These are phyloP conservation scores for Rosa rugosa DNA, from an alignment of 306 rosid genomes.

Conservation along the genomic window DNA sequence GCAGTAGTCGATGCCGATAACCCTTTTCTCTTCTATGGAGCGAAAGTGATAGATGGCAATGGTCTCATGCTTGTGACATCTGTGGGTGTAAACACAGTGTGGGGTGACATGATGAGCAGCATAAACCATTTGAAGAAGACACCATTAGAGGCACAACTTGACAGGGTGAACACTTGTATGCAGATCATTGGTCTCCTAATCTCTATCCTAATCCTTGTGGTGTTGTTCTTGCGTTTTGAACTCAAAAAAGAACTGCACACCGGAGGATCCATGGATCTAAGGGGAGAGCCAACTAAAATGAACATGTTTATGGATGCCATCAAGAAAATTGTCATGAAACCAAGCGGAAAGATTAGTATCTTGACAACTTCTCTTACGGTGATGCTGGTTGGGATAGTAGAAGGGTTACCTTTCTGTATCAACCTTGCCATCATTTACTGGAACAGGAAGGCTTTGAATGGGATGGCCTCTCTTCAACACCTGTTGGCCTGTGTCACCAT, in stretches of 20 bases:
- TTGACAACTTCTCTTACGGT: constrained; percentile 1
- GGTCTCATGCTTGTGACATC: constrained; percentile 18
- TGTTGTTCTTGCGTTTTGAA: constrained; percentile 9
- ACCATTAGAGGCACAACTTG: constrained; percentile 1
- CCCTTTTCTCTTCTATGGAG: constrained; percentile 7
- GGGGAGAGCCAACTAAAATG: not conserved
- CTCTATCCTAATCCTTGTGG: constrained; percentile 18
- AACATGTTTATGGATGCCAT: not conserved
- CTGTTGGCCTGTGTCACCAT: constrained; percentile 15
- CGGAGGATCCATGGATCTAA: not conserved
- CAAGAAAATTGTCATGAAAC: constrained; percentile 7
- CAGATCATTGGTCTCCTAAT: constrained; percentile 10
- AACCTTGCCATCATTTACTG: not conserved
- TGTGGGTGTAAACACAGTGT: constrained; percentile 8
- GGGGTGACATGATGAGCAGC: constrained; percentile 6
- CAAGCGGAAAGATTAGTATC: constrained; percentile 3
- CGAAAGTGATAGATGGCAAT: constrained; percentile 1
- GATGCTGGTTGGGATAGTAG: constrained; percentile 16
- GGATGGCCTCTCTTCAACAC: not conserved
- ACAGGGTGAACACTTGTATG: not conserved
- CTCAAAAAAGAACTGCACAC: not conserved
- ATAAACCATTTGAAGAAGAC: not conserved
- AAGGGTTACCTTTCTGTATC: constrained; percentile 10
- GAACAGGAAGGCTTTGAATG: constrained; percentile 9
- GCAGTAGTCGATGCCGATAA: not conserved